These are phyloP conservation scores for Stephanodiscus minutulus DNA, from an alignment of 108 stramenopile species.

Conservation along the genomic window DNA sequence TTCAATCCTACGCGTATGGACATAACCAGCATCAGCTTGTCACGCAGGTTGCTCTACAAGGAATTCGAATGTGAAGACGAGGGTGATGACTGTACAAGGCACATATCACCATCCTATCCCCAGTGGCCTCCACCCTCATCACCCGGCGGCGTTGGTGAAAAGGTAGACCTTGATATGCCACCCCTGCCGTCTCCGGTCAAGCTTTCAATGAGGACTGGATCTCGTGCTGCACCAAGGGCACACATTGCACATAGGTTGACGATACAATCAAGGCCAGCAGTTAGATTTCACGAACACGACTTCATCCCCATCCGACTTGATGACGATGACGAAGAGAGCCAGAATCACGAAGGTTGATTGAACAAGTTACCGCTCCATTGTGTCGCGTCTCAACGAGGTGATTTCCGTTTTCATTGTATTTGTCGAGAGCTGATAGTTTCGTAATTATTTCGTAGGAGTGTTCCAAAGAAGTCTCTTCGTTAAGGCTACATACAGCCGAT, in stretches of 20 bases:
- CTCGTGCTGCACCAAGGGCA: neutral
- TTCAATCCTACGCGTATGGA: conserved; percentile 4
- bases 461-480: neutral
- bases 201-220: conserved; percentile 4
- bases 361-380: neutral
- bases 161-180: conserved; percentile 6
- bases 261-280: neutral
- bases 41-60: neutral
- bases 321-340: neutral
- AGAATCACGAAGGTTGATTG: neutral
- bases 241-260: neutral
- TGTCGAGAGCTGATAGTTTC: neutral
- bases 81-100: neutral
- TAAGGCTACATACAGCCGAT: neutral
- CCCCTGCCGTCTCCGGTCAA: neutral
- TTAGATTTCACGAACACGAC: conserved; percentile 1
- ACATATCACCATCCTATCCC: neutral
- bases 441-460: neutral
- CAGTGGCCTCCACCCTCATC: neutral
- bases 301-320: conserved; percentile 7
- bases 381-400: neutral
- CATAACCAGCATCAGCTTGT: neutral
- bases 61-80: neutral
- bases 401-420: neutral
- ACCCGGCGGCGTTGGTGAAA: neutral